phyloP scores from a whole-genome alignment of 345 rosid genomes.

The Brassica carinata region DNA sequence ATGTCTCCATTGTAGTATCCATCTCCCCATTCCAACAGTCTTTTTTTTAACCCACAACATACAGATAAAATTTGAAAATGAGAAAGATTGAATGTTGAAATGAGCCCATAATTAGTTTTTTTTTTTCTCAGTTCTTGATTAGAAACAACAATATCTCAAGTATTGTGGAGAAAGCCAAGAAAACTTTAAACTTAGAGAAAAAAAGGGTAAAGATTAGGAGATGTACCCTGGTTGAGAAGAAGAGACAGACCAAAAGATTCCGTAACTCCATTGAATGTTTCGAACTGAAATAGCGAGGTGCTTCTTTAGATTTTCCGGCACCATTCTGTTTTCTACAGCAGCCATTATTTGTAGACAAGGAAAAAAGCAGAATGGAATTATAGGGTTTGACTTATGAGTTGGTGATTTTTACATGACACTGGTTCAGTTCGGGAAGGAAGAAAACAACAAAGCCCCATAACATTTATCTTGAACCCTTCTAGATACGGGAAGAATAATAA shows the following conservation, averaged over 20 bases:
- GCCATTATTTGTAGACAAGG: constrained; percentile 18
- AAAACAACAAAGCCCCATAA: constrained; percentile 16
- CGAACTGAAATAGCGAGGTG: constrained; percentile 83
- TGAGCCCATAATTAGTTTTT: background rate
- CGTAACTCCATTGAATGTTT: constrained; percentile 89
- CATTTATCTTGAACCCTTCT: constrained; percentile 23
- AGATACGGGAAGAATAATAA: background rate
- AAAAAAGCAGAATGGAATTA: constrained; percentile 2
- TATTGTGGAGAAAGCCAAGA: background rate
- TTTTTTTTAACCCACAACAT: constrained; percentile 19
- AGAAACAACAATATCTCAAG: background rate
- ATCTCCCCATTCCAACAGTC: constrained; percentile 87
- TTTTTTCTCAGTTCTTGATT: background rate
- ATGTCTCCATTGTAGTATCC: constrained; percentile 98
- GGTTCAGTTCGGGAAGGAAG: constrained; percentile 16
- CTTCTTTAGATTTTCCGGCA: constrained; percentile 65
- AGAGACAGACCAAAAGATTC: constrained; percentile 91
- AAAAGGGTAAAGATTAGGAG: constrained; percentile 11
- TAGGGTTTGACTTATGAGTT: constrained; percentile 1
- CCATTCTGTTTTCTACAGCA: constrained; percentile 33
- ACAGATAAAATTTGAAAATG: background rate
- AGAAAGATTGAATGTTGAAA: background rate
- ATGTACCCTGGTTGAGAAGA: constrained; percentile 77
- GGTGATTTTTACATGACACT: constrained; percentile 22
- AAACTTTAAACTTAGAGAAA: background rate